phyloP scores from a whole-genome alignment of 2,329 filamentous ascomycete species.

The Trichoderma harzianum region DNA sequence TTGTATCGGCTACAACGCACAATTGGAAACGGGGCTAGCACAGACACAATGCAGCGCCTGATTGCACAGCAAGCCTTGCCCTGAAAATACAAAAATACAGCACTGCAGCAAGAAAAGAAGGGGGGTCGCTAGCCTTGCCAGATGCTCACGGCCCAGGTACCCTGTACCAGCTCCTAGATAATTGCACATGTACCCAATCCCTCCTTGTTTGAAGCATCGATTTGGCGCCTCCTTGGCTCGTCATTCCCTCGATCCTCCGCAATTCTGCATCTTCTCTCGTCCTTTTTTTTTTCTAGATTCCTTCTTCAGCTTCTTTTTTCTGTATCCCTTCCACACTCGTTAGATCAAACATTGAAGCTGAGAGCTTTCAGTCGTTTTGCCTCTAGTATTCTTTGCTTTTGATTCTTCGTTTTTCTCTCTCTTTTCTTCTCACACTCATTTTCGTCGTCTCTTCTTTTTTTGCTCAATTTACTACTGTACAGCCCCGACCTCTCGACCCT shows the following conservation, averaged over 20 bases:
- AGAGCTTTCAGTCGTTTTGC: slow-evolving; percentile 14
- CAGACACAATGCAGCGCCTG: background rate
- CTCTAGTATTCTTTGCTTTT: background rate
- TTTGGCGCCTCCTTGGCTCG: slow-evolving; percentile 14
- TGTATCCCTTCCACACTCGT: slow-evolving; percentile 4
- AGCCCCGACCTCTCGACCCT: background rate
- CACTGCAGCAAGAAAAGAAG: background rate
- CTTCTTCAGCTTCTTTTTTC: background rate
- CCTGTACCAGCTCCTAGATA: background rate
- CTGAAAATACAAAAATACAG: background rate
- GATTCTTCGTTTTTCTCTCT: background rate
- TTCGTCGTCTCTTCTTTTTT: background rate
- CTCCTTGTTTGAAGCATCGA: slow-evolving; percentile 14
- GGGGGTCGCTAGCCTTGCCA: background rate
- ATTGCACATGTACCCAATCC: background rate
- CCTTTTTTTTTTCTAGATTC: background rate
- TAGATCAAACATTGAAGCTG: background rate
- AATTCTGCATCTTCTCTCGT: slow-evolving; percentile 6
- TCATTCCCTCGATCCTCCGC: slow-evolving; percentile 6
- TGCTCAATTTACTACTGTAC: background rate
- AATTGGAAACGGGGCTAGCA: background rate
- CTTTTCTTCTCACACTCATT: background rate
- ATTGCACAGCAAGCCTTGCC: background rate
- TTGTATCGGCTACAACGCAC: background rate
- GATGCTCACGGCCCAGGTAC: background rate